Conservation (phyloP, 75 land plant genomes). For the Larix kaempferi region DNA sequence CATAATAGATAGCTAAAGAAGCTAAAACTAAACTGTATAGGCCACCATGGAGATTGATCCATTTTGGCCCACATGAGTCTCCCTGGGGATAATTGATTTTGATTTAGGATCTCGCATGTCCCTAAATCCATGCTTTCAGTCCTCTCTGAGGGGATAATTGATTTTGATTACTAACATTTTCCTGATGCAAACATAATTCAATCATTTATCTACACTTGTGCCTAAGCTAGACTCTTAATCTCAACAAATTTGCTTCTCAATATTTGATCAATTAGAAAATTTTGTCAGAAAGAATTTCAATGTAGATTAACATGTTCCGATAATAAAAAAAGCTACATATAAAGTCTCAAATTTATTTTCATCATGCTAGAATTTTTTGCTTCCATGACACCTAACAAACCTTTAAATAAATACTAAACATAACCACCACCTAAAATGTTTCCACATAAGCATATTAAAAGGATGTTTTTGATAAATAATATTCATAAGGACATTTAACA, state of each 20-base stretch:
- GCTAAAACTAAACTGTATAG: constrained; percentile 20
- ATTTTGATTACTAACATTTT: background rate
- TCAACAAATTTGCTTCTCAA: background rate
- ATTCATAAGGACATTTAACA: background rate
- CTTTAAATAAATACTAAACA: background rate
- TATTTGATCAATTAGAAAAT: background rate
- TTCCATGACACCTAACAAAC: background rate
- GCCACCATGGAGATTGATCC: constrained; percentile 32
- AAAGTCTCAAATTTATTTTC: background rate
- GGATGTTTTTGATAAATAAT: background rate
- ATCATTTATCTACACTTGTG: background rate
- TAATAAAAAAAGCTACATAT: too few relatives aligned
- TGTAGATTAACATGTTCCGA: background rate
- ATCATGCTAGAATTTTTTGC: background rate
- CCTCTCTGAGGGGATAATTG: background rate
- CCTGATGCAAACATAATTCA: background rate
- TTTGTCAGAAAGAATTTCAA: background rate
- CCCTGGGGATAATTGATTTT: background rate
- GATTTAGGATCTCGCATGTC: background rate
- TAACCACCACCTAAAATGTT: background rate
- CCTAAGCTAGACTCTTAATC: background rate
- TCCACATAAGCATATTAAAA: background rate
- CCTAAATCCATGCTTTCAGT: background rate
- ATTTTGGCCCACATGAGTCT: constrained; percentile 30
- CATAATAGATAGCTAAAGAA: background rate